Evolutionary conservation across 768 basidiomycete species (phyloP), one percentile per base, ranked within the genome.

Genomic region (Boletus pseudo-olivaceus): DNA sequence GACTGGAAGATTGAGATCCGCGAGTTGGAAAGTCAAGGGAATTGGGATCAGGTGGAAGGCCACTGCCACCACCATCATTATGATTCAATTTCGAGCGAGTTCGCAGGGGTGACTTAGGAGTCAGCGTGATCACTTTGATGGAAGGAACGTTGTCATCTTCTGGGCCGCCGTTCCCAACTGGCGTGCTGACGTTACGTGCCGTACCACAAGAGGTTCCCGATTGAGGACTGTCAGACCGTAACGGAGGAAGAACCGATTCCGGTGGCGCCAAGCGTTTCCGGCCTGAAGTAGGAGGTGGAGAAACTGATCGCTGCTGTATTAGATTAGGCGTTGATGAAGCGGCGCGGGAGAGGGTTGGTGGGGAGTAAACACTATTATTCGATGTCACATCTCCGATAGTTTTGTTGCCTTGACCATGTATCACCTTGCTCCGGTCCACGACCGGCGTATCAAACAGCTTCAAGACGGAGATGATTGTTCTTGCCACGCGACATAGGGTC

Each of bases 401-500:
- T 59, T 55, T 74, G 51, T 64, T 72, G 15, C 64, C 66, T 60
- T 74, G 75, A 17, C 78, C 79, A 27, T 72, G 69, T 39, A 82
- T 69, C 62, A 75, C 69, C 61, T 77, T 85, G 30, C 74, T 73
- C 45, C 74, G 75, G 29, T 76, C 75, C 17, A 74, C 63, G n/a
- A 69, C 58, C 29, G 81, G 81, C 17, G 75, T 70, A 58, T 89
- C 88, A 50, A 80, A 82, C 52, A 81, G 75, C 62, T 80, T 78
- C 48, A 87, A 76, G 27, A 93, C 73, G 15, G 86, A 79, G 41
- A 88, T 75, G 45, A 93, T 80, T n/a, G 87, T 86, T 48, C 73
- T 73, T 29, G 90, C 90, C 34, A 93, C 90, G 50, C 88, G 81
- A 39, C 80, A 83, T 26, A 90, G 75, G 11, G 80, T 76, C 56